A percentile compares a stretch with the other conserved stretches of the same genome.
These are phyloP conservation scores for Ilyonectria sp. DNA, from an alignment of 2,329 filamentous ascomycete genomes.

Conservation along the genomic window DNA sequence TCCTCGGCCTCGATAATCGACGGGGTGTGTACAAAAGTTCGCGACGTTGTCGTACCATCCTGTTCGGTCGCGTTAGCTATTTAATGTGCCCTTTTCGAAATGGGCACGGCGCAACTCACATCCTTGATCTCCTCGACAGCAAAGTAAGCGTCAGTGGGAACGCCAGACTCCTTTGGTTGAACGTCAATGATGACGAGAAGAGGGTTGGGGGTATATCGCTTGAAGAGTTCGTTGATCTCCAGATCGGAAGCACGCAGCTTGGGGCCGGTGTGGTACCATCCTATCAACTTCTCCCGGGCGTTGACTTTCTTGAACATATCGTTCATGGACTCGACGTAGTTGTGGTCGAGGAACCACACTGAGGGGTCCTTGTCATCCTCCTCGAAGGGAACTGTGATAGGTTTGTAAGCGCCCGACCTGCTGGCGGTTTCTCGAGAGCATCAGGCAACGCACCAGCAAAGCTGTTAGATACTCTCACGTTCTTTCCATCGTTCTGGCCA, in stretches of 20 bases:
- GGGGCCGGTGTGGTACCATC: constrained; percentile 99
- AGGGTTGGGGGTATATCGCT: constrained; percentile 97
- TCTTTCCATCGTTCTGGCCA: constrained; percentile 96
- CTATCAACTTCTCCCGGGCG: constrained; percentile 97
- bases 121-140: constrained; percentile 99
- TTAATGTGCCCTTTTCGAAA: background rate
- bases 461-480: constrained; percentile 97
- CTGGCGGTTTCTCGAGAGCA: constrained; percentile 21
- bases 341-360: constrained; percentile 99
- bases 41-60: constrained; percentile 97
- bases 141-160: constrained; percentile 99
- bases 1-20: constrained; percentile 99
- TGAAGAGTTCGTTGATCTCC: constrained; percentile 99
- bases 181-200: constrained; percentile 98
- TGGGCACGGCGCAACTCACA: constrained; percentile 68
- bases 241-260: constrained; percentile 97
- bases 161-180: constrained; percentile 96
- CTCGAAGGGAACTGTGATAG: constrained; percentile 87
- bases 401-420: constrained; percentile 34
- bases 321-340: constrained; percentile 99
- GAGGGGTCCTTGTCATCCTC: constrained; percentile 99
- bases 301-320: constrained; percentile 99
- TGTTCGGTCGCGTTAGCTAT: constrained; percentile 55
- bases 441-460: constrained; percentile 81
- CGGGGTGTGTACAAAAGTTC: constrained; percentile 98